Conservation (phyloP, 805 yeast genomes). For the Sugiyamaella marilandica region DNA sequence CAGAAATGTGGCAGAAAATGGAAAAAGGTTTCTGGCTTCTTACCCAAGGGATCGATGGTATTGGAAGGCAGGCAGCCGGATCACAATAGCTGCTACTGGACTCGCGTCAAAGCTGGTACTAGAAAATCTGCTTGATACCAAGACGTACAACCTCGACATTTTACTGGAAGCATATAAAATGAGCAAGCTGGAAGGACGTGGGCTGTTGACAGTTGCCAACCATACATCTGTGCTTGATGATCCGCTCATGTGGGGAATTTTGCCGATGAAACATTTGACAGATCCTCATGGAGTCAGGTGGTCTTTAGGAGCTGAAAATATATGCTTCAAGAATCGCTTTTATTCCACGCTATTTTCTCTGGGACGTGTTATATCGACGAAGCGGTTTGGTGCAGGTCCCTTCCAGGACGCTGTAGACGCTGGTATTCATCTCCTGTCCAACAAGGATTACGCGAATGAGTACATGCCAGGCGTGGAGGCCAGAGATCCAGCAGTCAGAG, state of each 20-base stretch:
- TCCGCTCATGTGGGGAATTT: constrained; percentile 81
- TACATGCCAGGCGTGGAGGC: not conserved
- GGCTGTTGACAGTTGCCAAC: constrained; percentile 82
- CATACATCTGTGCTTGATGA: constrained; percentile 75
- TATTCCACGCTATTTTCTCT: constrained; percentile 59
- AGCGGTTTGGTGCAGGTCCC: constrained; percentile 88
- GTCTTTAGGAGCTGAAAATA: constrained; percentile 91
- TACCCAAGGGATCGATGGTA: constrained; percentile 54
- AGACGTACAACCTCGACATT: constrained; percentile 55
- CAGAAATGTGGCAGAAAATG: constrained; percentile 33
- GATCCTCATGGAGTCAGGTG: constrained; percentile 72
- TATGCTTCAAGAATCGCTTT: constrained; percentile 54
- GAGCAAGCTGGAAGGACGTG: constrained; percentile 63
- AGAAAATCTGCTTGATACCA: constrained; percentile 58
- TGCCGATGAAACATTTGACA: constrained; percentile 65
- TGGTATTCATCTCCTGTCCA: constrained; percentile 64
- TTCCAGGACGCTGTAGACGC: constrained; percentile 90
- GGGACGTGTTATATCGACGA: constrained; percentile 85
- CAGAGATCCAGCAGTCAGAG: not conserved
- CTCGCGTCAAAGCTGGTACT: constrained; percentile 59
- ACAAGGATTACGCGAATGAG: constrained; percentile 2
- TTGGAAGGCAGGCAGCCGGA: constrained; percentile 68
- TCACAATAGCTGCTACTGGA: constrained; percentile 64
- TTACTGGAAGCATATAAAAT: constrained; percentile 60
- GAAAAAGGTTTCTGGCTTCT: constrained; percentile 61